Conservation (phyloP, 2,329 filamentous ascomycete species). For the Sporothrix inflata region DNA sequence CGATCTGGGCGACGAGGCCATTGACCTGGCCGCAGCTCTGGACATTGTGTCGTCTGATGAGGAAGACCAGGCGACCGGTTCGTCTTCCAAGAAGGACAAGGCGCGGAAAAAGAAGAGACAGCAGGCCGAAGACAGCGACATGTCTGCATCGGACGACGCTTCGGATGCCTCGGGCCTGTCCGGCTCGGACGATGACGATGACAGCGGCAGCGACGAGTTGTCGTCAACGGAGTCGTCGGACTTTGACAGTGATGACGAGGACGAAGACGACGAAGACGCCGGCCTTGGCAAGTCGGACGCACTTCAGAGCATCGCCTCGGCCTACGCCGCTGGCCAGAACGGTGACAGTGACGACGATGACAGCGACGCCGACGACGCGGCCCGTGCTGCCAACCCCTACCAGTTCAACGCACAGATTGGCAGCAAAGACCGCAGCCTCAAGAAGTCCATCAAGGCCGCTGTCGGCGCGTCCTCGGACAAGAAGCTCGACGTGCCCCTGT, state of each 20-base stretch:
- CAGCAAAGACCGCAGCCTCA: conserved; percentile 48
- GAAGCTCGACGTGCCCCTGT: conserved; percentile 80
- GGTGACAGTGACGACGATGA: conserved; percentile 51
- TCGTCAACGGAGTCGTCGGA: conserved; percentile 43
- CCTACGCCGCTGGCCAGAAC: conserved; percentile 64
- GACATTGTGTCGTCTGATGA: conserved; percentile 59
- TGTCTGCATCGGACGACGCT: conserved; percentile 40
- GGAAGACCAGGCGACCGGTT: conserved; percentile 52
- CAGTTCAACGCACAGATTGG: conserved; percentile 21
- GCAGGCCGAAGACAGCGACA: conserved; percentile 42
- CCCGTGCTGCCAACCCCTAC: conserved; percentile 34
- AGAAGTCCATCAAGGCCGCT: conserved; percentile 77
- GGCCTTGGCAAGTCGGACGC: conserved; percentile 47
- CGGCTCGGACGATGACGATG: conserved; percentile 22
- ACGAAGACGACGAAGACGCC: conserved; percentile 13
- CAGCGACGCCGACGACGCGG: conserved; percentile 45
- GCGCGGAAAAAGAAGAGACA: conserved; percentile 54
- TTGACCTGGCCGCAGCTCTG: conserved; percentile 60
- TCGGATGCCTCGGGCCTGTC: conserved; percentile 43
- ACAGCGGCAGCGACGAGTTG: conserved; percentile 40
- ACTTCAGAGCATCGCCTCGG: conserved; percentile 70
- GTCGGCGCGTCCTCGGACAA: conserved; percentile 61
- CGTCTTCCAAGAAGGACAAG: conserved; percentile 49
- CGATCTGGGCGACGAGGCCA: conserved; percentile 62
- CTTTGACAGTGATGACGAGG: conserved; percentile 11